Evolutionary conservation across 768 basidiomycete species (phyloP), one percentile per base, ranked within the genome.

Genomic region (Tephrocybe sp.): DNA sequence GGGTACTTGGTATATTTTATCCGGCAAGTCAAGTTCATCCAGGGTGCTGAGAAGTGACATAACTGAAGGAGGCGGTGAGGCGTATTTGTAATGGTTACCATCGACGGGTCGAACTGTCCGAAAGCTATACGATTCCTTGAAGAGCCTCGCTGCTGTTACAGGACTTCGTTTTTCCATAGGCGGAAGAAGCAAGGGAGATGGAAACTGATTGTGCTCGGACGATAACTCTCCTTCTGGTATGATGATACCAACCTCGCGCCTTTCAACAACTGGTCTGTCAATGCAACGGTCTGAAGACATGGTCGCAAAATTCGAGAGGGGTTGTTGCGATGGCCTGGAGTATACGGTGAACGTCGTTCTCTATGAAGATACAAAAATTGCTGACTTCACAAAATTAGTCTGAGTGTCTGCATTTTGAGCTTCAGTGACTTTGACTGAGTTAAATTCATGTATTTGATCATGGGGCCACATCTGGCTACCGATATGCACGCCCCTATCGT

Each of bases 1-100:
- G 0, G 95, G 89, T n/a, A 79, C 71, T 37, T 76, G 81, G 66
- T 97, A 95, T 19, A 88, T 64, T 56, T 80, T 83, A 38, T 62
- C 68, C 4, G 83, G 78, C 6, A 89, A 63, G 18, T 74, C 75
- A 55, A 79, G 67, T 0, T 63, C 59, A 26, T 76, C 73, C 12
- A 84, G 48, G 38, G 71, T 76, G 6, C 63, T 61, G 5, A 76
- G 47, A 0, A 89, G 67, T 11, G 79, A 69, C 3, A 73, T 68
- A 5, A 69, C 39, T 5, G 78, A 67, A 2, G 88, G 89, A 0
- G 87, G 81, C 9, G 61, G 47, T n/a, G 53, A 49, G 1, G 64
- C 64, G 51, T 86, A 90, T 27, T 66, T 59, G 59, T 80, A 82
- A 26, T 64, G 58, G 49, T 77, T 76, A 26, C 61, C 16, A 57